A percentile compares a stretch with the other conserved stretches of the same genome.
Conservation (phyloP, 2,329 filamentous ascomycete species). For the Apiospora koreana region DNA sequence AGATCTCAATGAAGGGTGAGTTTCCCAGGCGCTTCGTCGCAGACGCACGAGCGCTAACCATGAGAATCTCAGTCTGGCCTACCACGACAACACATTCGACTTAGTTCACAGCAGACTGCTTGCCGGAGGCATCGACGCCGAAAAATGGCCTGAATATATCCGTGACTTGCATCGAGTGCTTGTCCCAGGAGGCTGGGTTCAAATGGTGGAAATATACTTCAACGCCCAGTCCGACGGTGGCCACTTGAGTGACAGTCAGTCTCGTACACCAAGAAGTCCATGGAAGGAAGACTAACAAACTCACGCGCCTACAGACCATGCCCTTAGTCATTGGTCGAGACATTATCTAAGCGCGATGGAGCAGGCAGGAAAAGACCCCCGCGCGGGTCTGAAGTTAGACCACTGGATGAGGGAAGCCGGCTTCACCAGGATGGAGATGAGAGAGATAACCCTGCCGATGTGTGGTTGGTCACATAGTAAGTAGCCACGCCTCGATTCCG, state of each 20-base stretch:
- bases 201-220: conserved; percentile 86
- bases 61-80: conserved; percentile 41
- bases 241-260: conserved; percentile 63
- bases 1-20: conserved; percentile 66
- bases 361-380: conserved; percentile 65
- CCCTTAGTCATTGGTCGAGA: conserved; percentile 67
- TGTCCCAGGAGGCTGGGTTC: conserved; percentile 78
- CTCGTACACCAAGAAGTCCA: conserved; percentile 11
- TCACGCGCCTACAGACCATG: conserved; percentile 52
- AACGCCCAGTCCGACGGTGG: conserved; percentile 87
- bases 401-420: conserved; percentile 61
- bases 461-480: conserved; percentile 70
- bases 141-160: conserved; percentile 75
- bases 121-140: conserved; percentile 68
- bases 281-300: conserved; percentile 16
- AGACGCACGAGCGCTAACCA: background rate
- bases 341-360: conserved; percentile 60
- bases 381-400: conserved; percentile 62
- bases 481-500: conserved; percentile 19
- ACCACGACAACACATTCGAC: conserved; percentile 73
- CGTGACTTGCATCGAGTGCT: conserved; percentile 73
- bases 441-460: conserved; percentile 65
- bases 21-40: conserved; percentile 13
- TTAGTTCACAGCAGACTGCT: conserved; percentile 79
- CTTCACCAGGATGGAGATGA: conserved; percentile 66